Base-by-base conservation (phyloP, 805 yeast genomes). In the Starmerella stellata region DNA sequence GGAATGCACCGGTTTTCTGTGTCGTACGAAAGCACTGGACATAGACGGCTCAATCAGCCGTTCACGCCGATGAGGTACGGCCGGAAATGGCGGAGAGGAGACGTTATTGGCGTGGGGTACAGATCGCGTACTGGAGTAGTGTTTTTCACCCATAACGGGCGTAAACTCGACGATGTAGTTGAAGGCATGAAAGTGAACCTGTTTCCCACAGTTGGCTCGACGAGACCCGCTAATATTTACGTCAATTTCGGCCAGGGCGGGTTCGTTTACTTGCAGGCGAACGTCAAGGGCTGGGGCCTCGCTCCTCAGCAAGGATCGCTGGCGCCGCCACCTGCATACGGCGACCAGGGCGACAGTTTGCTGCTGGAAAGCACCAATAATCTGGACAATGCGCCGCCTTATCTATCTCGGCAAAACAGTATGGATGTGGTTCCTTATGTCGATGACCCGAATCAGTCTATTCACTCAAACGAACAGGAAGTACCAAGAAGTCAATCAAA, bases 61-160 rank as follows among this genome's bases (percentile, higher is more conserved):
- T 80, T 81, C 49, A 51, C 39, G 24, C 54, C 58, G 44, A 63
- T 63, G 4, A 49, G 56, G 41, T 51, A 61, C 48, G 58, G 80
- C 55, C 44, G 68, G 53, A 43, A 69, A 48, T 49, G 75, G 51
- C 58, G 75, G 35, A 67, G 71, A 27, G 95, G 95, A 23, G 98
- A 90, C 56, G 92, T 90, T 24, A 67, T 90, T 13, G 98, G 98
- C 2, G 71, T 87, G 21, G 98, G 98, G 0, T 78, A 81, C 53
- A 68, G 87, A 43, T 73, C 80, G 2, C 65, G 82, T 34, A 65
- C 80, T 15, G 93, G 95, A 2, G 75, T 93, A 0, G 68, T 90
- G 0, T 90, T 90, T 52, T 90, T 85, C 64, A 90, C 98, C 0
- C 69, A 94, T 47, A 90, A 90, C 51, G 98, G 98, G 21, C 82